Evolutionary conservation across 2,329 filamentous ascomycete genomes (phyloP), one percentile per base, ranked within the genome.

Genomic region (Ceratocystis huliohia): DNA sequence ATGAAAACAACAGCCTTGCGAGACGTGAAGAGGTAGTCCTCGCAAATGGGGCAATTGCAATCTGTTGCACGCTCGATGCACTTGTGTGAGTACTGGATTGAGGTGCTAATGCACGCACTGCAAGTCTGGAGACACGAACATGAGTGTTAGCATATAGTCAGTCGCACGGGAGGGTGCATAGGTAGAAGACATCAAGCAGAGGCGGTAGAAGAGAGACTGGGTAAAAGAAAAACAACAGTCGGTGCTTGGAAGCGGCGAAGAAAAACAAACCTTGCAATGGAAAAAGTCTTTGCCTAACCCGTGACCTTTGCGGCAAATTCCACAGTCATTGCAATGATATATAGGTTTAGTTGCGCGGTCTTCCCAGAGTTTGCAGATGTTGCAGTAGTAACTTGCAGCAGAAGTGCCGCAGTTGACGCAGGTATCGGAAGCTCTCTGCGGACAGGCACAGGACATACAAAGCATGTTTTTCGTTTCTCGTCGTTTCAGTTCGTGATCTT

Each of bases 211-310:
- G 8, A 28, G n/a, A 53, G 5, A 57, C 1, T 7, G 17, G 20
- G 46, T 2, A n/a, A 22, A 17, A 53, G 37, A 13, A 37, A 10
- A 30, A 64, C 28, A 17, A 15, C 30, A 22, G 30, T 15, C 37
- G 15, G 37, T 41, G 37, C 37, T 41, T 41, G 3, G 37, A 41
- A 41, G 37, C 37, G 7, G 50, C 59, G 20, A 59, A 44, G 30
- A 30, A 33, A 63, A 30, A 71, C 77, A 74, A 78, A 93, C 91
- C 84, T 96, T 95, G 88, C 94, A 99, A 76, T 99, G 94, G 73
- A 95, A 92, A 74, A 96, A 99, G 74, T 99, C 94, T 74, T 96
- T 97, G 3, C 94, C 93, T 37, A 99, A 79, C 1, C 94, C 94
- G 74, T 91, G 84, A 1, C 94, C 94, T 67, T 92, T 87, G 67